Evolutionary conservation across 371 early-diverging fungal species (phyloP).

Genomic region (Lichtheimia hyalospora): DNA sequence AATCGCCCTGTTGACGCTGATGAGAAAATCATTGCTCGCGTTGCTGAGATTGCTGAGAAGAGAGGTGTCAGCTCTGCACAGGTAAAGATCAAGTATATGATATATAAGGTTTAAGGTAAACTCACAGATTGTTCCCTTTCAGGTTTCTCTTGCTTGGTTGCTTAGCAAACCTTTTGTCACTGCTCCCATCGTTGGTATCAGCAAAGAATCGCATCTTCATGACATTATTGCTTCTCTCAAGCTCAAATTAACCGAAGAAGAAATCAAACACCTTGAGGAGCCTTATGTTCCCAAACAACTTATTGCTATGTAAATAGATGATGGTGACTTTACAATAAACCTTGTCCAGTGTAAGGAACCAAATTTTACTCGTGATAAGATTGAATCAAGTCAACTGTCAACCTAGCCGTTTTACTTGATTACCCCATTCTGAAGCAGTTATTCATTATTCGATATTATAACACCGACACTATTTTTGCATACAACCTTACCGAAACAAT

Average conservation of each 20-base stretch:
- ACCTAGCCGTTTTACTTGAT: too few relatives aligned
- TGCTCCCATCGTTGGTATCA: slow-evolving; percentile 42
- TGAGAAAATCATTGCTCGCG: slow-evolving; percentile 32
- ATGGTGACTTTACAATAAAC: too few relatives aligned
- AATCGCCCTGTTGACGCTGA: slow-evolving; percentile 2
- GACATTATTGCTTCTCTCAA: slow-evolving; percentile 28
- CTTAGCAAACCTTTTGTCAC: slow-evolving; percentile 30
- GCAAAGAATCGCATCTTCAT: slow-evolving; percentile 28
- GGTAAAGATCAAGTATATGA: slow-evolving; percentile 11
- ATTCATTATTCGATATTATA: too few relatives aligned
- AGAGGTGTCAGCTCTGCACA: slow-evolving; percentile 30
- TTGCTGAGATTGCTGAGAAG: slow-evolving; percentile 42
- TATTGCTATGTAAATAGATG: too few relatives aligned
- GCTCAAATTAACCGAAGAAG: slow-evolving; percentile 30
- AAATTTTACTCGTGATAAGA: too few relatives aligned
- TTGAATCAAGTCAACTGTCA: too few relatives aligned
- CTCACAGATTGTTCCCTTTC: slow-evolving; percentile 13
- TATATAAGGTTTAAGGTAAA: too few relatives aligned
- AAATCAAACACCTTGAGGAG: slow-evolving; percentile 27
- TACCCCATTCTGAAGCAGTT: too few relatives aligned
- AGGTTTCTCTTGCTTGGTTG: too few relatives aligned
- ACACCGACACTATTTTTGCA: too few relatives aligned
- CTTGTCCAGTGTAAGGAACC: too few relatives aligned
- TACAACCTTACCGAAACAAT: too few relatives aligned
- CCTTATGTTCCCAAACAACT: slow-evolving; percentile 15